Evolutionary conservation across 2,329 filamentous ascomycete species (phyloP).

Genomic region (Nothophoma quercina): DNA sequence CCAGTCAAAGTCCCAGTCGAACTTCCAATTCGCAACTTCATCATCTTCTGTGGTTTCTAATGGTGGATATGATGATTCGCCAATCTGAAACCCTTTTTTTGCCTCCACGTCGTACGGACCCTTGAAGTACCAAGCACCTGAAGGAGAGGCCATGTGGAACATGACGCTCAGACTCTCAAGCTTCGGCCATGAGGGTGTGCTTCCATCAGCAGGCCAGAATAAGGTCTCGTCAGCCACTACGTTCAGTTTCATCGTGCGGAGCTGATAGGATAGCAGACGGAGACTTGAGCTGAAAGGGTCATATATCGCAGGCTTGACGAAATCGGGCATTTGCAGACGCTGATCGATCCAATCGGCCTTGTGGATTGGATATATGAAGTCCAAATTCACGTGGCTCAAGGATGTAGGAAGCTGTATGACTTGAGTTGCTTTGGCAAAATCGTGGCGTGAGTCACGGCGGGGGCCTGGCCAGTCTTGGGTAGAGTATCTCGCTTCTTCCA

Average conservation of each 20-base stretch:
- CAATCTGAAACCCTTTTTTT: constrained; percentile 11
- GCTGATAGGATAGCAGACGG: constrained; percentile 25
- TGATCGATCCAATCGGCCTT: constrained; percentile 12
- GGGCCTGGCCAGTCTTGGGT: constrained; percentile 27
- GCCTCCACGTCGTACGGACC: constrained; percentile 23
- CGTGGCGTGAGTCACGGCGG: constrained; percentile 31
- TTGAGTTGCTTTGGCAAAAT: constrained; percentile 25
- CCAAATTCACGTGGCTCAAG: constrained; percentile 18
- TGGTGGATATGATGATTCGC: constrained; percentile 19
- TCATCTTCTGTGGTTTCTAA: constrained; percentile 10
- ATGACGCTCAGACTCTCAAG: constrained; percentile 13
- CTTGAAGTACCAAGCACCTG: constrained; percentile 30
- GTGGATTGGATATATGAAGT: constrained; percentile 10
- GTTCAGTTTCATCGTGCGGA: constrained; percentile 18
- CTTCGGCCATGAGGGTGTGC: constrained; percentile 8
- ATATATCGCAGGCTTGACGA: constrained; percentile 20
- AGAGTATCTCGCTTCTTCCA: constrained; percentile 7
- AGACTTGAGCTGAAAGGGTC: constrained; percentile 31
- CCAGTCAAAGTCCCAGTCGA: constrained; percentile 2
- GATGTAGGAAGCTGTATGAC: constrained; percentile 12
- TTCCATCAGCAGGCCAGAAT: constrained; percentile 24
- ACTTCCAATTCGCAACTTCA: not conserved
- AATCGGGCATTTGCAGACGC: constrained; percentile 12
- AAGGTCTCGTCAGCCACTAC: constrained; percentile 25
- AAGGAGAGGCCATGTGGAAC: constrained; percentile 24